Evolutionary conservation across 2,329 filamentous ascomycete genomes (phyloP), one percentile per base, ranked within the genome.

Genomic region (Cercospora nicotianae): DNA sequence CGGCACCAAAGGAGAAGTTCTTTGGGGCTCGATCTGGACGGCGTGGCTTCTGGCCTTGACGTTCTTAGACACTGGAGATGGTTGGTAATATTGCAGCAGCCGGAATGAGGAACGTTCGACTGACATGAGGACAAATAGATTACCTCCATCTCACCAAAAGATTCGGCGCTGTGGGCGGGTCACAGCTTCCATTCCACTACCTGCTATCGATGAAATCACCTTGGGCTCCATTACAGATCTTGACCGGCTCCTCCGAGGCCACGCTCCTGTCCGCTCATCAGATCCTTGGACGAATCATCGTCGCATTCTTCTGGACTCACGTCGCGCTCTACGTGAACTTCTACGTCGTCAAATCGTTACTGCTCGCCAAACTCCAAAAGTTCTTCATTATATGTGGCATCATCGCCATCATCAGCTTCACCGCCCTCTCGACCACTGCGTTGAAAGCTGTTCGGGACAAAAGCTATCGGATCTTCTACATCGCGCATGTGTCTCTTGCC

Each of bases 121-220:
- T 51, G 45, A 51, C 45, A 51, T 51, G 45, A 26, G 20, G 26
- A 5, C 18, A 26, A 51, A 51, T 48, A 88, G 87, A 89, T 76
- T 89, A 89, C 66, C 80, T 89, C 31, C 87, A 89, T 75, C 78
- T 89, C 26, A 89, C 87, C 26, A 89, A 88, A 77, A 83, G 87
- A 5, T 82, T 89, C 63, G 87, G 85, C 18, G 86, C 87, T 58
- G 81, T 89, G 60, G 86, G 81, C 23, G 81, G 87, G 5, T 88
- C 87, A 8, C 87, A 89, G 72, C 75, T 87, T 1, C 87, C 87
- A 1, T 75, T 89, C 2, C 87, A 89, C 64, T 87, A 88, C 66
- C 80, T 89, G 6, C 82, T 90, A 67, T 79, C 84, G 16, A 79
- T 85, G 65, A 83, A 83, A 63, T 81, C 83, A 7, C 79, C 82